Percentiles rank a stretch among this genome's conserved stretches.
Conservation (phyloP, 2,329 filamentous ascomycete species). For the Escovopsis sp. region DNA sequence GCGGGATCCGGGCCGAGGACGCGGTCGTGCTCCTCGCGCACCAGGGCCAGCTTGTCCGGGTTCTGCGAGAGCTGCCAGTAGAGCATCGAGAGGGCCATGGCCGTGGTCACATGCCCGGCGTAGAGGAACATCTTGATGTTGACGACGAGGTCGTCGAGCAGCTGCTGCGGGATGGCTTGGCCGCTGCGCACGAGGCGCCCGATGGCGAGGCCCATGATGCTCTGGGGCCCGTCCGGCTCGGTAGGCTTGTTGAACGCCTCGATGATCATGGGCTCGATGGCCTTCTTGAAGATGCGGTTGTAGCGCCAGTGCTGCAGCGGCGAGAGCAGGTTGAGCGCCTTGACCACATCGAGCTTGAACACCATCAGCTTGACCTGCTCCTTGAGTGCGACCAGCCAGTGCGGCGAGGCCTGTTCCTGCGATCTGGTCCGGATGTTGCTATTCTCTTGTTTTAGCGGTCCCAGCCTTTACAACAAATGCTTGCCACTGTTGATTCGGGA, state of each 20-base stretch:
- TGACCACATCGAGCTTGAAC: no score
- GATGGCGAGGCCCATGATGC: constrained; percentile 19
- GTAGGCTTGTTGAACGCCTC: constrained; percentile 9
- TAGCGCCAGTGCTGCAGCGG: constrained; percentile 18
- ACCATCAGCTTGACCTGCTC: no score
- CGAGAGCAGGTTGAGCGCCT: constrained; percentile 14
- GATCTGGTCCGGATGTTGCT: no score
- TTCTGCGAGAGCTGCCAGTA: constrained; percentile 17
- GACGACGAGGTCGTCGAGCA: constrained; percentile 14
- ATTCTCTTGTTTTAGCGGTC: no score
- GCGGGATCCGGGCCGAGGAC: constrained; percentile 30
- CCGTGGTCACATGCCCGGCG: constrained; percentile 25
- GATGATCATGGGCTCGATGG: constrained; percentile 15
- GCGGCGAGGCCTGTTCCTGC: no score
- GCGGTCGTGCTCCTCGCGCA: constrained; percentile 32
- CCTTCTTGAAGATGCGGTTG: constrained; percentile 13
- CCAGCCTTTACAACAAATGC: no score
- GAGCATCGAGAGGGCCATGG: constrained; percentile 16
- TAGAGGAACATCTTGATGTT: constrained; percentile 23
- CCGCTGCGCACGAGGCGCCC: constrained; percentile 15
- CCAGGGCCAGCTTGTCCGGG: constrained; percentile 13
- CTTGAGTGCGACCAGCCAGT: no score
- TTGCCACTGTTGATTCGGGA: no score
- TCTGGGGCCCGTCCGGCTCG: constrained; percentile 9
- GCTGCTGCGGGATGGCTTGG: constrained; percentile 7